Evolutionary conservation across 2,329 filamentous ascomycete species (phyloP).

Genomic region (Stagonosporopsis tanaceti): DNA sequence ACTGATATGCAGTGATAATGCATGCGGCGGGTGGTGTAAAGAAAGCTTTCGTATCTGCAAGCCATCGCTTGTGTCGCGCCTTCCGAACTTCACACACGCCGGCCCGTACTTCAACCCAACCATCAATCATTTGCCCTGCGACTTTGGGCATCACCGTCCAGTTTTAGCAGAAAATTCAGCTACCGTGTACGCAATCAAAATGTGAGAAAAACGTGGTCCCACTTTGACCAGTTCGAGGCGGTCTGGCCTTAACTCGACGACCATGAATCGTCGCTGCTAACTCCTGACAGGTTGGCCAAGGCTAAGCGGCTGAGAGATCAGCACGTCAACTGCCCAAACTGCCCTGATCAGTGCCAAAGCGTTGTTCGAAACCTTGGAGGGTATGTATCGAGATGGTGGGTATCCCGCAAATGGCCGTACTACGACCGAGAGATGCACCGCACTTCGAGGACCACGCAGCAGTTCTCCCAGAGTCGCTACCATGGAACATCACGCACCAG

Average conservation of each 20-base stretch:
- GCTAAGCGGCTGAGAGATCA: slow-evolving; percentile 10
- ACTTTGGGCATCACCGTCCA: slow-evolving; percentile 13
- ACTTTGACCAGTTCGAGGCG: slow-evolving; percentile 6
- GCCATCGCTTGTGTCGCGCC: slow-evolving; percentile 1
- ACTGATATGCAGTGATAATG: not conserved
- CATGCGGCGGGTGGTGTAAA: not conserved
- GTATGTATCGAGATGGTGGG: slow-evolving; percentile 17
- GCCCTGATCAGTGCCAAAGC: slow-evolving; percentile 11
- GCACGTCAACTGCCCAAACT: slow-evolving; percentile 4
- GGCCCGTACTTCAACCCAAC: slow-evolving; percentile 16
- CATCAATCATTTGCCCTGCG: slow-evolving; percentile 1
- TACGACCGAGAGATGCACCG: slow-evolving; percentile 7
- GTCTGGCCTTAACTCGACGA: slow-evolving; percentile 5
- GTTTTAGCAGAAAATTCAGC: not conserved
- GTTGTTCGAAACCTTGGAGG: slow-evolving; percentile 7
- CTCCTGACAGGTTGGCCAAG: slow-evolving; percentile 14
- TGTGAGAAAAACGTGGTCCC: slow-evolving; percentile 5
- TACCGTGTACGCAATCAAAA: not conserved
- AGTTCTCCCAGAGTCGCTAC: slow-evolving; percentile 11
- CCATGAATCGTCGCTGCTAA: slow-evolving; percentile 2
- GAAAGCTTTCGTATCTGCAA: slow-evolving; percentile 16
- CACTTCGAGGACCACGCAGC: not conserved
- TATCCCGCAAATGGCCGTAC: slow-evolving; percentile 13
- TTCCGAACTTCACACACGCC: slow-evolving; percentile 12
- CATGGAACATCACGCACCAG: slow-evolving; percentile 2